Conservation (phyloP, 1,139 yeast species). For the Geotrichum macrosporum region DNA sequence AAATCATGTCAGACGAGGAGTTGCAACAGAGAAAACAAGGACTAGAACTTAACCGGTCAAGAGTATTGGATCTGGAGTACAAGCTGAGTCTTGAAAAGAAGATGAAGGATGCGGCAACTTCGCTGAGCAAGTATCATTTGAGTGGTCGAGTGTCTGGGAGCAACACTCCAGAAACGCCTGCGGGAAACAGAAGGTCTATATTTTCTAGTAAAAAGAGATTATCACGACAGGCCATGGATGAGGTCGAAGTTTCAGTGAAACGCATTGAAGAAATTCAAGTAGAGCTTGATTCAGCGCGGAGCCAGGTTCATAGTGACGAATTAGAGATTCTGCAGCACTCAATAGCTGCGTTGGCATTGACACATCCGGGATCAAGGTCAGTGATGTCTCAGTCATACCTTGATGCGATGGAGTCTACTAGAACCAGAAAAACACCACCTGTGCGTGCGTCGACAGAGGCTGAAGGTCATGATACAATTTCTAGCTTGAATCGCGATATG, state of each 20-base stretch:
- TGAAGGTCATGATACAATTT: neutral
- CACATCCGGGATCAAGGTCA: constrained; percentile 31
- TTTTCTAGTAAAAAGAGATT: constrained; percentile 28
- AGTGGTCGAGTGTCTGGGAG: neutral
- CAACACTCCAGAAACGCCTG: constrained; percentile 12
- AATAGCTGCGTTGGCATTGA: constrained; percentile 35
- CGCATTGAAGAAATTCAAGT: constrained; percentile 30
- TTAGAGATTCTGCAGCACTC: constrained; percentile 33
- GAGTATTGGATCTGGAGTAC: constrained; percentile 31
- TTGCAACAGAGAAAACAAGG: constrained; percentile 33
- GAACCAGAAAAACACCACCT: too few species aligned
- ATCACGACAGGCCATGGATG: constrained; percentile 38
- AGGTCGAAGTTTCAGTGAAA: constrained; percentile 31
- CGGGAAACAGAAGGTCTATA: constrained; percentile 13
- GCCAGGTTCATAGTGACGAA: constrained; percentile 28
- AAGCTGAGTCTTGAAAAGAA: constrained; percentile 36
- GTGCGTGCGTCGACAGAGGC: neutral
- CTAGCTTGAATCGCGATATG: constrained; percentile 1
- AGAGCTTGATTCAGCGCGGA: constrained; percentile 26
- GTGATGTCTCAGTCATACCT: constrained; percentile 2
- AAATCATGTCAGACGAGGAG: constrained; percentile 35
- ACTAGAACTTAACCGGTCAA: constrained; percentile 26
- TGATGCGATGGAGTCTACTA: neutral
- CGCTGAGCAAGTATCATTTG: constrained; percentile 32
- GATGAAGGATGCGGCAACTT: constrained; percentile 38